Percentiles rank a stretch among this genome's conserved stretches.
Evolutionary conservation across 2,329 filamentous ascomycete genomes (phyloP).

Genomic region (Aspergillus sergii): DNA sequence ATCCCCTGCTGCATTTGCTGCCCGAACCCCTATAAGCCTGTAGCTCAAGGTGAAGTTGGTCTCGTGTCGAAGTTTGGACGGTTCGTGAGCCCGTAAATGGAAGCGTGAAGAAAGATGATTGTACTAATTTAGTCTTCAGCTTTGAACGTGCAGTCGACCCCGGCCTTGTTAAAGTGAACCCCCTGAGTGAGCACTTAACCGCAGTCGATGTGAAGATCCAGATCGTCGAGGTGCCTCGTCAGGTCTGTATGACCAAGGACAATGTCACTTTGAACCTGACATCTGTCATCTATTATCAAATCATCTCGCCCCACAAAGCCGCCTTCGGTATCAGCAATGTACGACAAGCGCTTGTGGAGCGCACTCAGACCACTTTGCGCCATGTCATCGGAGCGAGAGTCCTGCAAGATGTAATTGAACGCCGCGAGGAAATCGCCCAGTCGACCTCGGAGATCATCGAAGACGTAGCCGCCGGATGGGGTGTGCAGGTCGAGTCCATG

Average conservation of each 20-base stretch:
- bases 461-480: conserved; percentile 90
- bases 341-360: conserved; percentile 92
- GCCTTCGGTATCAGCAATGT: conserved; percentile 96
- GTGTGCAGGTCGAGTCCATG: conserved; percentile 96
- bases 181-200: conserved; percentile 83
- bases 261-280: conserved; percentile 94
- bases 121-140: conserved; percentile 35
- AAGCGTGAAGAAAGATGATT: background rate
- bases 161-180: conserved; percentile 96
- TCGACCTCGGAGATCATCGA: conserved; percentile 97
- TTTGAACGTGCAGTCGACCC: conserved; percentile 97
- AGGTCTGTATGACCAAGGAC: conserved; percentile 99
- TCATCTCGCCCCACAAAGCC: conserved; percentile 91
- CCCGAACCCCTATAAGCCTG: conserved; percentile 94
- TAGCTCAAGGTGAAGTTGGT: conserved; percentile 90
- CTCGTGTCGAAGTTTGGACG: conserved; percentile 92
- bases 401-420: conserved; percentile 96
- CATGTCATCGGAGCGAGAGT: conserved; percentile 96
- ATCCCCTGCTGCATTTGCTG: conserved; percentile 89
- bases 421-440: conserved; percentile 93
- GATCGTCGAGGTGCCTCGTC: conserved; percentile 91
- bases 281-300: conserved; percentile 99
- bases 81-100: conserved; percentile 24
- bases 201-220: conserved; percentile 99
- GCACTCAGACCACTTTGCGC: conserved; percentile 94